Evolutionary conservation across 495 filamentous ascomycete species (phyloP).

Genomic region (Penicillium paradoxum): DNA sequence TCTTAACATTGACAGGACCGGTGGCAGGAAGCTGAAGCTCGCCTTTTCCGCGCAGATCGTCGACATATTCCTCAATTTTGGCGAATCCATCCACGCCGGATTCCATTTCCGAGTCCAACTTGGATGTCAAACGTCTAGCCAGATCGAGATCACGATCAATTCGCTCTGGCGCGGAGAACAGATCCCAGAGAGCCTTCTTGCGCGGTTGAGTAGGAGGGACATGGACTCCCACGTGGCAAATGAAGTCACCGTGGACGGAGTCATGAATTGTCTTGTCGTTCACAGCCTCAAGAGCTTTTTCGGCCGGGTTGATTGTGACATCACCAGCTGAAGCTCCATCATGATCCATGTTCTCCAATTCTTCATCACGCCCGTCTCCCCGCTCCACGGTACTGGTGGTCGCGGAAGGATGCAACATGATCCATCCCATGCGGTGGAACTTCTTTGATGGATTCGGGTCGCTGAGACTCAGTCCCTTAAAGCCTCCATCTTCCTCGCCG

Average conservation of each 20-base stretch:
- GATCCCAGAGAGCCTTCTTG: conserved; percentile 96
- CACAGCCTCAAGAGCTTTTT: conserved; percentile 83
- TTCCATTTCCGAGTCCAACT: conserved; percentile 77
- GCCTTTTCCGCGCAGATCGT: conserved; percentile 67
- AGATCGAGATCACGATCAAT: conserved; percentile 80
- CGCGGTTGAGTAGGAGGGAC: conserved; percentile 77
- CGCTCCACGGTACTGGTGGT: conserved; percentile 54
- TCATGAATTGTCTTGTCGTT: conserved; percentile 97
- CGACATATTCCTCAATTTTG: conserved; percentile 81
- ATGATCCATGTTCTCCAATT: conserved; percentile 51
- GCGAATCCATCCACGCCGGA: conserved; percentile 58
- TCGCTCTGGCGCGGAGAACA: conserved; percentile 86
- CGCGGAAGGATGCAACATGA: conserved; percentile 79
- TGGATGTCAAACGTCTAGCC: conserved; percentile 66
- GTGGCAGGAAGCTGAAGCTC: conserved; percentile 65
- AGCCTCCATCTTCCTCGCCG: conserved; percentile 78
- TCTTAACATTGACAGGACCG: conserved; percentile 53
- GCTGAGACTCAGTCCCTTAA: conserved; percentile 87
- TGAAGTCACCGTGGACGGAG: conserved; percentile 86
- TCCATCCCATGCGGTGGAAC: conserved; percentile 97
- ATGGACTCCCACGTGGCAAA: conserved; percentile 94
- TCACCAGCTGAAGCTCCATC: conserved; percentile 28
- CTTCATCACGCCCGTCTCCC: conserved; percentile 60
- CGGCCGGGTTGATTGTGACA: conserved; percentile 50
- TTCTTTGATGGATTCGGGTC: conserved; percentile 96